Base-by-base conservation (phyloP, 1,284 basidiomycete genomes). In the Chondrostereum purpureum region DNA sequence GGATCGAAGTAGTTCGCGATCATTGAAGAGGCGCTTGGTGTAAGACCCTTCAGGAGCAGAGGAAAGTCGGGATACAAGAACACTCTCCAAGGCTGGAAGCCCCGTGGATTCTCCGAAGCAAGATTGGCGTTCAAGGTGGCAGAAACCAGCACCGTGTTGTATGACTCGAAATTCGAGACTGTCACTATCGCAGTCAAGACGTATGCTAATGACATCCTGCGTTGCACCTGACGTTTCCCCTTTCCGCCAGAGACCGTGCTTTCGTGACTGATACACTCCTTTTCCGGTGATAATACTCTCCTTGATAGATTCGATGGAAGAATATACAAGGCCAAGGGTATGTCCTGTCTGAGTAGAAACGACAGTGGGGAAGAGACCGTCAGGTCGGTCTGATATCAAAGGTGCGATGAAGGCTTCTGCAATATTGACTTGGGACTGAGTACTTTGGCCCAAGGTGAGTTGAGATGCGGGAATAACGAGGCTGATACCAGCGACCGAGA, bases 181-280 rank as follows among this genome's bases (percentile, higher is more conserved):
- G 64, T 99, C 96, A 0, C 80, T 77, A 65, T 99, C 96, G 65
- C 96, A 99, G 66, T 99, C 96, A 27, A 87, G 65, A 18, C 83
- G 77, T 53, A 99, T 88, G 54, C 78, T 74, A 14, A 93, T 72
- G 44, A 99, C 78, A 31, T 90, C 79, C 61, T 99, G 96, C 1
- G 88, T 92, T 6, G 94, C 87, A 18, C 96, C 96, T 16, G 89
- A 93, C 0, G 93, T 96, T 65, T 92, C 94, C 18, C 96, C 96
- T 65, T 99, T 99, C 50, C 89, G 77, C 96, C 96, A 99, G 14
- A 99, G 69, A 5, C 94, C 94, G 59, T 94, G 91, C 58, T 93
- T 93, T 52, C 96, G 84, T 14, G 92, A 97, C 62, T 98, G 93
- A 65, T 99, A 99, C 31, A 96, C 87, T 20, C 95, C 96, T 57